Base-by-base conservation (phyloP, 805 yeast species). In the Yueomyces sp. region DNA sequence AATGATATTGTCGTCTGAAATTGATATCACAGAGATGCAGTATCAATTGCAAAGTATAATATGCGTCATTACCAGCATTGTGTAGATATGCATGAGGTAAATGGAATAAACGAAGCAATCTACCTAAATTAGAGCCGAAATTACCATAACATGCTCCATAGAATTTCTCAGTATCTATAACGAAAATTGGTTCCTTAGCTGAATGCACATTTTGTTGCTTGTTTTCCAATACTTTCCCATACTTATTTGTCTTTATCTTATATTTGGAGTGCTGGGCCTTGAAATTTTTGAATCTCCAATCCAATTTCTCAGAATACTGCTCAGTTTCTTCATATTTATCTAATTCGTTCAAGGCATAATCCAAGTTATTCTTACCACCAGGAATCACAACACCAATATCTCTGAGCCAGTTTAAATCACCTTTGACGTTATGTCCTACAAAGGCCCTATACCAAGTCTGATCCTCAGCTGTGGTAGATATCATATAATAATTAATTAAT, bases 51-150 rank as follows among this genome's bases (percentile, higher is more conserved):
- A 79, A 55, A 0, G 86, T 81, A 47, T 68, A 78, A 50, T 76
- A 76, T 5, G 84, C 74, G 56, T 81, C 88, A 53, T 81, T 81
- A 2, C 79, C 84, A 1, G 82, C 87, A 54, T 81, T 81, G 55
- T 81, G 87, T 39, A 81, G 60, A 49, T 65, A 68, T 1, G 77
- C 68, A 53, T 76, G 76, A 1, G 84, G 81, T 2, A 81, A 66
- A 27, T 64, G 63, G 39, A 75, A 59, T 38, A 66, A 54, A 37
- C 72, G 56, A n/a, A 79, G 60, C 0, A 73, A 56, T n/a, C 67
- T 69, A 11, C 73, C 66, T 39, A 81, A 55, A 3, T 70, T 63
- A 3, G 68, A 62, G 3, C 73, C 72, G 37, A 61, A 52, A 6
- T 53, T 53, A 3, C 75, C 70, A 47, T 64, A 67, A 2, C 70